Conservation (phyloP, 2,329 filamentous ascomycete species). For the Neonectria faginata region DNA sequence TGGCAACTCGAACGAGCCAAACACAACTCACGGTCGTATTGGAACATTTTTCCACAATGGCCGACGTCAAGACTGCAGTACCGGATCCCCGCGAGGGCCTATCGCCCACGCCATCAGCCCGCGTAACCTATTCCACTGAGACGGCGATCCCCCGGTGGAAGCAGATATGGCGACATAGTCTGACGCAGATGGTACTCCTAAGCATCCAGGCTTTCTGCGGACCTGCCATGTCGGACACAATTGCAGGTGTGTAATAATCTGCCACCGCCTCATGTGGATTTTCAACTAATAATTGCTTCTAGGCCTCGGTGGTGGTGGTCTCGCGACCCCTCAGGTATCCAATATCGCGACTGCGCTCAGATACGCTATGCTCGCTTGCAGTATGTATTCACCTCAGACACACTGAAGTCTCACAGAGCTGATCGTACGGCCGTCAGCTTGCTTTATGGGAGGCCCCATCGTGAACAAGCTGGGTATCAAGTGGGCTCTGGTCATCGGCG, state of each 20-base stretch:
- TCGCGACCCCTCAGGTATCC: constrained; percentile 23
- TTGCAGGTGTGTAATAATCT: constrained; percentile 1
- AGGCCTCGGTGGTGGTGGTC: constrained; percentile 23
- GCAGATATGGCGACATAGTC: constrained; percentile 19
- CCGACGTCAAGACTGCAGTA: constrained; percentile 14
- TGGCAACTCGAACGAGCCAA: not conserved
- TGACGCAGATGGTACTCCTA: constrained; percentile 23
- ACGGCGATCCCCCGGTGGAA: constrained; percentile 17
- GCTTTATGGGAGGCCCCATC: constrained; percentile 23
- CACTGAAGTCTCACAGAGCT: not conserved
- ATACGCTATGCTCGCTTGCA: constrained; percentile 21
- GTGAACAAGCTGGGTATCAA: constrained; percentile 23
- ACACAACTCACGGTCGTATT: not conserved
- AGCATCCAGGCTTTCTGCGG: constrained; percentile 25
- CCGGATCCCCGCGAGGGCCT: constrained; percentile 4
- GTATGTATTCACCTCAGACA: not conserved
- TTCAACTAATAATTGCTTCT: not conserved
- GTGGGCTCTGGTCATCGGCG: constrained; percentile 24
- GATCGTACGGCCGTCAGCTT: constrained; percentile 2
- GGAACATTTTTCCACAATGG: not conserved
- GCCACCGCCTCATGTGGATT: not conserved
- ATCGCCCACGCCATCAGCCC: not conserved
- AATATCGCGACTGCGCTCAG: constrained; percentile 20
- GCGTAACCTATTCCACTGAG: not conserved
- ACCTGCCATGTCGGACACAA: constrained; percentile 23